A percentile compares a stretch with the other conserved stretches of the same genome.
Conservation (phyloP, 176 grass and related monocot species). For the Carex cristatella region DNA sequence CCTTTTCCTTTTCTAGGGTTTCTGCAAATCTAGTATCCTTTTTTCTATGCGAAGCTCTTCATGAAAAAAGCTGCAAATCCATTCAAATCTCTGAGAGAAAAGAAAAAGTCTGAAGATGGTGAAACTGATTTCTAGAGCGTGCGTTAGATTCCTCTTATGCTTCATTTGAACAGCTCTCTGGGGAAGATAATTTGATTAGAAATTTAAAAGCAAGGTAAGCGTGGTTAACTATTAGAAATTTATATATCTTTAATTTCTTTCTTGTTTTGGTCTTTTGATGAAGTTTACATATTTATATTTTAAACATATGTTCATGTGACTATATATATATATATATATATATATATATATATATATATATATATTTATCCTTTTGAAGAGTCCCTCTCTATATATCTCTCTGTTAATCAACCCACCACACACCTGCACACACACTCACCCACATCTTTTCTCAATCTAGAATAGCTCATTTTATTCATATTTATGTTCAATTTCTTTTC, state of each 20-base stretch:
- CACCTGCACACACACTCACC: background rate
- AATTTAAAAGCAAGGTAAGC: background rate
- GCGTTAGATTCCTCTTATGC: background rate
- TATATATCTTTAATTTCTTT: background rate
- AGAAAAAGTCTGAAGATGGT: background rate
- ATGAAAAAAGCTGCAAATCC: constrained; percentile 22
- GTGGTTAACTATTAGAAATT: background rate
- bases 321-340: background rate
- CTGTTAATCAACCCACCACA: background rate
- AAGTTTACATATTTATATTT: background rate
- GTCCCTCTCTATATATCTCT: background rate
- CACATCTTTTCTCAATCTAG: background rate
- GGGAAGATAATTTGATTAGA: background rate
- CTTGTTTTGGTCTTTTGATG: constrained; percentile 4
- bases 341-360: background rate
- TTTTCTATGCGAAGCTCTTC: constrained; percentile 5
- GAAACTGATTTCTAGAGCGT: background rate
- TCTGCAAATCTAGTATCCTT: constrained; percentile 20
- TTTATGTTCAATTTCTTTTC: background rate
- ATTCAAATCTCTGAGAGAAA: constrained; percentile 16
- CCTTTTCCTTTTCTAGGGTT: constrained; percentile 37
- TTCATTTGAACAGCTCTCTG: background rate
- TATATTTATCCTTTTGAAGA: background rate
- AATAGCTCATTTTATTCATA: background rate
- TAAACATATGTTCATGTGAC: background rate